Conservation (phyloP, 495 filamentous ascomycete species). For the Tuber magnatum region DNA sequence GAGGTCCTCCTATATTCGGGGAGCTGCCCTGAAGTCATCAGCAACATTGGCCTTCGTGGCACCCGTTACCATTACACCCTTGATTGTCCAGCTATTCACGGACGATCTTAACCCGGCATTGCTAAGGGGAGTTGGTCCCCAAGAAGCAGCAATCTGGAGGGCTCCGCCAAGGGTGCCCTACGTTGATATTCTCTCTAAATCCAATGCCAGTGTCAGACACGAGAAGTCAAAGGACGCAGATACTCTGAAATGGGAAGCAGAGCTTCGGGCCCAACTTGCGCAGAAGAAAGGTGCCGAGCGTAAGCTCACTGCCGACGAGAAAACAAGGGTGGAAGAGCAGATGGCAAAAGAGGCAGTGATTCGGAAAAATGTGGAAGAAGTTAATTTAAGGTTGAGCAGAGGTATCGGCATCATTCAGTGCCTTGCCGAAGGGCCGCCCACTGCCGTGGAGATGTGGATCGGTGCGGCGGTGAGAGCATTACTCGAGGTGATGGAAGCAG, state of each 20-base stretch:
- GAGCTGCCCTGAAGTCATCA: conserved; percentile 69
- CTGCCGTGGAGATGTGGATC: conserved; percentile 78
- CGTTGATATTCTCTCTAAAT: conserved; percentile 71
- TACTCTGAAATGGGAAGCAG: conserved; percentile 92
- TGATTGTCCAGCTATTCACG: conserved; percentile 64
- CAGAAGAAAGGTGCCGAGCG: conserved; percentile 85
- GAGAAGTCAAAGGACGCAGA: conserved; percentile 81
- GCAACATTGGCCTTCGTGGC: conserved; percentile 91
- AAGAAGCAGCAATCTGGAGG: conserved; percentile 82
- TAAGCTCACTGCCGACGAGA: conserved; percentile 84
- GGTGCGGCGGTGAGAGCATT: conserved; percentile 65
- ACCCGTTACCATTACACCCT: conserved; percentile 69
- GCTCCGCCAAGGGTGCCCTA: conserved; percentile 81
- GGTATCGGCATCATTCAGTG: conserved; percentile 77
- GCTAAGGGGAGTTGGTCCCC: conserved; percentile 63
- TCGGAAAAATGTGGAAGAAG: conserved; percentile 57
- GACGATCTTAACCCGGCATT: conserved; percentile 61
- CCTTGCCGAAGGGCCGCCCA: conserved; percentile 76
- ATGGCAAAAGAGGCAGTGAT: conserved; percentile 77
- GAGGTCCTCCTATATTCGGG: conserved; percentile 46
- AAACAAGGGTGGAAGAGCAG: conserved; percentile 82
- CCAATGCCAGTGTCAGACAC: conserved; percentile 62
- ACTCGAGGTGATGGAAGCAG: conserved; percentile 64
- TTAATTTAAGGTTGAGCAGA: conserved; percentile 62
- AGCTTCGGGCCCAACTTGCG: conserved; percentile 78